Evolutionary conservation across 2,329 filamentous ascomycete species (phyloP), one percentile per base, ranked within the genome.

Genomic region (Ophidiomyces ophidiicola): DNA sequence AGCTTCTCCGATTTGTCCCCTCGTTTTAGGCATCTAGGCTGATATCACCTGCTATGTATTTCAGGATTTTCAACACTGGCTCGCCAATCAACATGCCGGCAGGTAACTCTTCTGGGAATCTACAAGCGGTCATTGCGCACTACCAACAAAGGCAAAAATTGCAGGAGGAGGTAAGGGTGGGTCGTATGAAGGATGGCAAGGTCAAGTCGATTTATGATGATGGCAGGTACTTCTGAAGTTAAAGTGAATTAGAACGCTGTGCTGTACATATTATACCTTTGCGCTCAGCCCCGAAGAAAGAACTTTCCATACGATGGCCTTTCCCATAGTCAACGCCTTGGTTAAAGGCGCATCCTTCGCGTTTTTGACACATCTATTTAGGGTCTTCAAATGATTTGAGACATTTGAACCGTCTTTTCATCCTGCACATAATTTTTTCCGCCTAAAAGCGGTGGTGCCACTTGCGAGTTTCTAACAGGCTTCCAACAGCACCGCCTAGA

Each of bases 41-140:
- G 31, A 40, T 28, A 12, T 17, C n/a, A 17, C 32, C 7, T 35
- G 21, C 17, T 24, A 23, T 36, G 20, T 2, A 17, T 29, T 28
- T 12, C 53, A 81, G 77, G 50, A 62, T 71, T 47, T 72, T 81
- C 61, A 80, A 80, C 54, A 59, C 62, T 15, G 71, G 72, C 37
- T 73, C 73, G 1, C 76, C 76, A 11, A 76, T 67, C 59, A 82
- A 82, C 53, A 70, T 80, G 40, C 61, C 69, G 21, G 74, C 78
- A 30, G 78, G 78, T 36, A 71, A 72, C 45, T 61, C 62, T 32
- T 59, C 68, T 40, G 70, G 69, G 34, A 70, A 78, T 52, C 62
- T 82, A 49, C 70, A 71, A 53, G 56, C 67, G 37, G 64, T 80
- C 40, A 72, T 77, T 43, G 71, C 68, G 20, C 74, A 80, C 60